Percentiles rank a stretch among this genome's conserved stretches.
These are phyloP conservation scores for Hemisphaericaspora xylofermentans DNA, from an alignment of 1,139 yeast genomes.

Conservation along the genomic window DNA sequence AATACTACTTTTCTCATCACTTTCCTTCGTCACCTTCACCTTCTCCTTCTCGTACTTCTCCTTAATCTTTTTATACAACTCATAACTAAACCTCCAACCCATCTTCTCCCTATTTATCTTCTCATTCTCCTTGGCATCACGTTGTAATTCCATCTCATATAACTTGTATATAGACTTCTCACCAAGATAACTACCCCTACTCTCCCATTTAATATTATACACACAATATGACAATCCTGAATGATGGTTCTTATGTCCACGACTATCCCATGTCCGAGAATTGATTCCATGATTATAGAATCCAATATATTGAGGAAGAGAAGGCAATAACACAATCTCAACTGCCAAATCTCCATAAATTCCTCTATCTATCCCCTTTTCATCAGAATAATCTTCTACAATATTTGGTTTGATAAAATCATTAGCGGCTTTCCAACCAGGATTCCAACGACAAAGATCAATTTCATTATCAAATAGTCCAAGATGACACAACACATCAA, in stretches of 20 bases:
- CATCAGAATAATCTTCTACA: slow-evolving; percentile 8
- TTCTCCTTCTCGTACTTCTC: slow-evolving; percentile 19
- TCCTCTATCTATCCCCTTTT: slow-evolving; percentile 24
- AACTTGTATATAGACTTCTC: slow-evolving; percentile 31
- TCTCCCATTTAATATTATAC: slow-evolving; percentile 54
- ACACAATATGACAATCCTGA: slow-evolving; percentile 69
- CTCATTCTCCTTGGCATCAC: slow-evolving; percentile 24
- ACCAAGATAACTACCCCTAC: slow-evolving; percentile 29
- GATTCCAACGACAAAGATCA: slow-evolving; percentile 37
- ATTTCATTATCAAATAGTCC: slow-evolving; percentile 51
- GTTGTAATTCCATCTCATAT: slow-evolving; percentile 27
- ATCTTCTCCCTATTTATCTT: slow-evolving; percentile 15
- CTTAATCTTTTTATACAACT: slow-evolving; percentile 27
- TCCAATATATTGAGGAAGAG: slow-evolving; percentile 61
- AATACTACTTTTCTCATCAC: neutral
- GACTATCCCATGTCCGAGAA: slow-evolving; percentile 66
- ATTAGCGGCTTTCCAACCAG: slow-evolving; percentile 24
- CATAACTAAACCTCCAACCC: slow-evolving; percentile 37
- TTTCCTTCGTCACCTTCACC: neutral
- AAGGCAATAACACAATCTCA: slow-evolving; percentile 69
- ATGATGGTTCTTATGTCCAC: slow-evolving; percentile 40
- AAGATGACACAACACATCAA: slow-evolving; percentile 70
- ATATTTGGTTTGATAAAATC: slow-evolving; percentile 32
- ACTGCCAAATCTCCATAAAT: slow-evolving; percentile 59
- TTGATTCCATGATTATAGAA: slow-evolving; percentile 64